Evolutionary conservation across 352 stramenopile genomes (phyloP).

Genomic region (Pythium folliculosum): DNA sequence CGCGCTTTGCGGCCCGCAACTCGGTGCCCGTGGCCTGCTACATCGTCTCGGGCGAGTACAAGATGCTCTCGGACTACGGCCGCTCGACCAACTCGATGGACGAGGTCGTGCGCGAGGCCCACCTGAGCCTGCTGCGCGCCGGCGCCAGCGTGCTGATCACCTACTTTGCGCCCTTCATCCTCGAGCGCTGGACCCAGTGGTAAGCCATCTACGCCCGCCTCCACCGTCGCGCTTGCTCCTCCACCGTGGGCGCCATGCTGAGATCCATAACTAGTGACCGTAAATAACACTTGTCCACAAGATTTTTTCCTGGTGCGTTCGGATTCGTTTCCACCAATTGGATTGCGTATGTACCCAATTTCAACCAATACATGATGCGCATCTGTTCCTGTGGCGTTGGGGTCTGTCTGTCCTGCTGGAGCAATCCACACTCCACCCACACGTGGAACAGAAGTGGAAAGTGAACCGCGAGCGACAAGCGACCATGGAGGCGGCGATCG

Average conservation of each 20-base stretch:
- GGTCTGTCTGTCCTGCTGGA: slow-evolving; percentile 10
- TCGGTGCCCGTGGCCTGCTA: slow-evolving; percentile 97
- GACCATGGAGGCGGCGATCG: slow-evolving; percentile 34
- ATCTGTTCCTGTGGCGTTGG: slow-evolving; percentile 6
- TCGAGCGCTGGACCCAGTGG: slow-evolving; percentile 83
- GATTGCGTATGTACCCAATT: not conserved
- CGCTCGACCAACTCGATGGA: slow-evolving; percentile 81
- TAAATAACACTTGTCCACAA: slow-evolving; percentile 18
- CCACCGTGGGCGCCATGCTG: not conserved
- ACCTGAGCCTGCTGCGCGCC: slow-evolving; percentile 48
- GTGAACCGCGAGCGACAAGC: slow-evolving; percentile 24
- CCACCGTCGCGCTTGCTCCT: not conserved
- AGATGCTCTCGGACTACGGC: slow-evolving; percentile 97
- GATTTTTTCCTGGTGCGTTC: slow-evolving; percentile 4
- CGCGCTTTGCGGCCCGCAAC: slow-evolving; percentile 90
- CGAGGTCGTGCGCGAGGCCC: slow-evolving; percentile 81
- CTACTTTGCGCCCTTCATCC: slow-evolving; percentile 95
- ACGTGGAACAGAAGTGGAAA: slow-evolving; percentile 5
- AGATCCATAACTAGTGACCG: slow-evolving; percentile 19
- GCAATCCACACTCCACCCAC: not conserved
- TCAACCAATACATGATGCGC: slow-evolving; percentile 14
- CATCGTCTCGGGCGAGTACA: slow-evolving; percentile 99
- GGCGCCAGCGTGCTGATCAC: slow-evolving; percentile 95
- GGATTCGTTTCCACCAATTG: slow-evolving; percentile 19
- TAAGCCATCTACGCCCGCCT: slow-evolving; percentile 14